Percentiles rank a stretch among this genome's conserved stretches.
These are phyloP conservation scores for Pichia sp. DNA, from an alignment of 1,139 yeast species.

Conservation along the genomic window DNA sequence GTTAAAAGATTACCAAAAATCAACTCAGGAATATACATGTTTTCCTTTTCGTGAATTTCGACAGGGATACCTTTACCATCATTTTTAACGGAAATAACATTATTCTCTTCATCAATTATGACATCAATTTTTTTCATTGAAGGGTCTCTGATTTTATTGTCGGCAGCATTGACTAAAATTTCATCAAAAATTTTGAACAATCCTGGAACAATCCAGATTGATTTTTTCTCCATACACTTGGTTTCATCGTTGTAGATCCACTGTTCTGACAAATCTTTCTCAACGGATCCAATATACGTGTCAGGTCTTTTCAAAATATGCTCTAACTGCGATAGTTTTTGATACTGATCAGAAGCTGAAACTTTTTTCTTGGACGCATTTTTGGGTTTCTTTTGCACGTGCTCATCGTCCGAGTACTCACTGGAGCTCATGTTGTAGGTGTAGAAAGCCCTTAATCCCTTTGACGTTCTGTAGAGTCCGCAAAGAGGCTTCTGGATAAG, in stretches of 20 bases:
- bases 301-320: constrained; percentile 97
- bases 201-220: constrained; percentile 87
- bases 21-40: constrained; percentile 90
- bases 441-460: neutral
- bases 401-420: constrained; percentile 8
- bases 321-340: constrained; percentile 87
- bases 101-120: constrained; percentile 65
- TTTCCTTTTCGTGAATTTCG: constrained; percentile 86
- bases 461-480: too few species aligned
- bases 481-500: neutral
- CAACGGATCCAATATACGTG: constrained; percentile 94
- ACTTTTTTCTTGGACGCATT: constrained; percentile 7
- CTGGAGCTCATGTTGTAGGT: constrained; percentile 4
- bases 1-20: constrained; percentile 94
- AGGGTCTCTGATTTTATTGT: constrained; percentile 93
- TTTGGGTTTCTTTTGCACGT: constrained; percentile 3
- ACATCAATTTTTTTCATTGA: constrained; percentile 81
- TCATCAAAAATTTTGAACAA: constrained; percentile 95
- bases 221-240: constrained; percentile 64
- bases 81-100: constrained; percentile 72
- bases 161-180: constrained; percentile 96
- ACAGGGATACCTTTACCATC: constrained; percentile 96
- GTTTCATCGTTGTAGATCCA: constrained; percentile 76
- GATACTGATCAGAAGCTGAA: constrained; percentile 75
- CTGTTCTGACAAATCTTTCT: constrained; percentile 67